phyloP scores from a whole-genome alignment of 495 filamentous ascomycete species.

The Annulohypoxylon maeteangense region DNA sequence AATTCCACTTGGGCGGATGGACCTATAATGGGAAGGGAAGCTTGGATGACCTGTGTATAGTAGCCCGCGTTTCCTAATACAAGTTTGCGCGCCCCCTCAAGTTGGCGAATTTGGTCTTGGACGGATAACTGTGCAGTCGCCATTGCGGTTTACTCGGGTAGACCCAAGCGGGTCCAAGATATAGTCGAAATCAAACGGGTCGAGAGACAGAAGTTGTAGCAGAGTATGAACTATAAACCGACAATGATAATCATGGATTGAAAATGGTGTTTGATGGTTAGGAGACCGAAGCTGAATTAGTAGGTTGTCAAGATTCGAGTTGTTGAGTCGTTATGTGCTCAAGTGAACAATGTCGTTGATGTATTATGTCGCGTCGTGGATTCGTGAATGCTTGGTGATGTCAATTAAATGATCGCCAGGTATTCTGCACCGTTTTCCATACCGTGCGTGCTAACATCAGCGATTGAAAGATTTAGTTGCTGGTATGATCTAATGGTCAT shows the following conservation, averaged over 20 bases:
- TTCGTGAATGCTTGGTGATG: slow-evolving; percentile 47
- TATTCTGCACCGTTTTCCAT: slow-evolving; percentile 23
- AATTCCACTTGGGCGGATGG: slow-evolving; percentile 78
- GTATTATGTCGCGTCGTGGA: slow-evolving; percentile 19
- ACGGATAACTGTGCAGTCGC: slow-evolving; percentile 63
- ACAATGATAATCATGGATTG: background rate
- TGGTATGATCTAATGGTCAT: background rate
- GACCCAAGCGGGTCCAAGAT: slow-evolving; percentile 29
- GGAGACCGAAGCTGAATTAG: background rate
- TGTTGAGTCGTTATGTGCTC: background rate
- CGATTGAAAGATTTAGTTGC: slow-evolving; percentile 3
- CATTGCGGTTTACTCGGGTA: slow-evolving; percentile 48
- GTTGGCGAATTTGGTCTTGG: slow-evolving; percentile 80
- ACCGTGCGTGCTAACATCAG: slow-evolving; percentile 20
- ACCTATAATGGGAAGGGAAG: slow-evolving; percentile 87
- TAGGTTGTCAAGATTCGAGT: too few relatives aligned
- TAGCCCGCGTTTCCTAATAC: slow-evolving; percentile 83
- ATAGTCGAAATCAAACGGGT: background rate
- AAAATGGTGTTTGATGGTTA: background rate
- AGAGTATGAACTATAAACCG: slow-evolving; percentile 9
- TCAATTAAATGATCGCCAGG: slow-evolving; percentile 44
- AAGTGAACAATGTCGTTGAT: slow-evolving; percentile 7
- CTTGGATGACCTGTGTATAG: slow-evolving; percentile 90
- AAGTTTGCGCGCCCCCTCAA: slow-evolving; percentile 86
- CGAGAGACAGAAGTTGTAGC: background rate